Percentiles rank a stretch among this genome's conserved stretches.
These are phyloP conservation scores for Salix exigua DNA, from an alignment of 345 rosid genomes.

Conservation along the genomic window DNA sequence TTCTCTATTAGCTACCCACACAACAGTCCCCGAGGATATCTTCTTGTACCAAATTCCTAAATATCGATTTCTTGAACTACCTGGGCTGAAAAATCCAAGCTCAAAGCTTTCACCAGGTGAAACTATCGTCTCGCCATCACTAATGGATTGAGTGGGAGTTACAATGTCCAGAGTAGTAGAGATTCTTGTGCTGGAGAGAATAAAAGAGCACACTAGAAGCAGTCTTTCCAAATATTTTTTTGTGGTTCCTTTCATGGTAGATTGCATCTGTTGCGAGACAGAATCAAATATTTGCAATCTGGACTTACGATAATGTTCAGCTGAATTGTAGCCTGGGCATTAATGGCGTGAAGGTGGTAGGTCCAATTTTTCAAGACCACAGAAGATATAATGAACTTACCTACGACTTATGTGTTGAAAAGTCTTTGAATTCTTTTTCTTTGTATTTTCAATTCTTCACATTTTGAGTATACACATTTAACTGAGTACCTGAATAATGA, in stretches of 20 bases:
- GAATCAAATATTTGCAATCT: too few species aligned
- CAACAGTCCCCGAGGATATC: not conserved
- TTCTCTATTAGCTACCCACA: slow-evolving; percentile 1
- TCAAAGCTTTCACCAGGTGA: slow-evolving; percentile 3
- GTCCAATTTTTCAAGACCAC: too few species aligned
- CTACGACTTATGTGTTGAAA: too few species aligned
- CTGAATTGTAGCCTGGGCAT: too few species aligned
- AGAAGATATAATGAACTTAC: too few species aligned
- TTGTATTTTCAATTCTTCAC: too few species aligned
- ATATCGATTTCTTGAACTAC: not conserved
- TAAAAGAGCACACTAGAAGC: not conserved
- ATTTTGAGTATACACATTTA: too few species aligned
- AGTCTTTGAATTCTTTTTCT: too few species aligned
- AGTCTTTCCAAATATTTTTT: not conserved
- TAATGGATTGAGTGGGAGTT: not conserved
- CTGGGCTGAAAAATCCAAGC: slow-evolving; percentile 8
- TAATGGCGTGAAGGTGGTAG: too few species aligned
- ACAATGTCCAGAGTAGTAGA: not conserved
- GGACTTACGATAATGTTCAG: too few species aligned
- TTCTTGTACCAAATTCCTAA: slow-evolving; percentile 1
- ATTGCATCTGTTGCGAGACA: not conserved
- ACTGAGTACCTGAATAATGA: too few species aligned
- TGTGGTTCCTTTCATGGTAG: not conserved
- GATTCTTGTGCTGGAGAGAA: not conserved
- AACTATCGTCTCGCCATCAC: slow-evolving; percentile 3